Evolutionary conservation across 371 early-diverging fungal species (phyloP).

Genomic region (Haplosporangium sp.): DNA sequence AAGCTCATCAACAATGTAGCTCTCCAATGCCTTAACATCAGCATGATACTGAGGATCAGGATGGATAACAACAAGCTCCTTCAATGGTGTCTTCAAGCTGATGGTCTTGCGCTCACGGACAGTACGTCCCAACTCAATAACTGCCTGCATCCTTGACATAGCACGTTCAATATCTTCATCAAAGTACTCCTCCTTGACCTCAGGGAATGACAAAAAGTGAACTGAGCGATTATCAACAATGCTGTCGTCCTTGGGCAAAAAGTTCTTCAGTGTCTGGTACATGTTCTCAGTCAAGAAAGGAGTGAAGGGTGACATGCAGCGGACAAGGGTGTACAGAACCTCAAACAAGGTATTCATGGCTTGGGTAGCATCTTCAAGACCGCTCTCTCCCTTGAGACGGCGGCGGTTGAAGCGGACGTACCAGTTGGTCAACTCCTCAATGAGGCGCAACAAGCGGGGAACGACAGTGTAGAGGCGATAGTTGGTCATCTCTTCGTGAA

Average conservation of each 20-base stretch:
- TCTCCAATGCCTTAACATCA: constrained; percentile 86
- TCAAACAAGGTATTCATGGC: constrained; percentile 96
- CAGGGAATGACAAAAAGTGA: constrained; percentile 95
- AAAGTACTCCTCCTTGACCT: constrained; percentile 94
- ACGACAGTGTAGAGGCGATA: constrained; percentile 98
- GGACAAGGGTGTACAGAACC: constrained; percentile 92
- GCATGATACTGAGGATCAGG: constrained; percentile 87
- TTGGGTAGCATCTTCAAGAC: constrained; percentile 84
- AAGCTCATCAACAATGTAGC: constrained; percentile 95
- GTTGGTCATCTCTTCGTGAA: constrained; percentile 93
- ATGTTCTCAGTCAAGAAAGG: constrained; percentile 99
- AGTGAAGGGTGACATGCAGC: constrained; percentile 98
- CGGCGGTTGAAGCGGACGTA: constrained; percentile 99
- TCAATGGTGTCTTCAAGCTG: constrained; percentile 97
- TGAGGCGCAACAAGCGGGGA: constrained; percentile 89
- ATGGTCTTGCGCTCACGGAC: constrained; percentile 96
- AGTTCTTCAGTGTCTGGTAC: constrained; percentile 93
- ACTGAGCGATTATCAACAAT: constrained; percentile 87
- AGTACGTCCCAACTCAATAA: constrained; percentile 96
- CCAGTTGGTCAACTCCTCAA: constrained; percentile 99
- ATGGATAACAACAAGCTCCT: constrained; percentile 94
- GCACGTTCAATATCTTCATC: constrained; percentile 94
- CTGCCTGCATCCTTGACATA: constrained; percentile 95
- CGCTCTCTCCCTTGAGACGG: constrained; percentile 96
- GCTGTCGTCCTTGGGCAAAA: constrained; percentile 71